Base-by-base conservation (phyloP, 306 rosid genomes). In the Arachis hypogaea region DNA sequence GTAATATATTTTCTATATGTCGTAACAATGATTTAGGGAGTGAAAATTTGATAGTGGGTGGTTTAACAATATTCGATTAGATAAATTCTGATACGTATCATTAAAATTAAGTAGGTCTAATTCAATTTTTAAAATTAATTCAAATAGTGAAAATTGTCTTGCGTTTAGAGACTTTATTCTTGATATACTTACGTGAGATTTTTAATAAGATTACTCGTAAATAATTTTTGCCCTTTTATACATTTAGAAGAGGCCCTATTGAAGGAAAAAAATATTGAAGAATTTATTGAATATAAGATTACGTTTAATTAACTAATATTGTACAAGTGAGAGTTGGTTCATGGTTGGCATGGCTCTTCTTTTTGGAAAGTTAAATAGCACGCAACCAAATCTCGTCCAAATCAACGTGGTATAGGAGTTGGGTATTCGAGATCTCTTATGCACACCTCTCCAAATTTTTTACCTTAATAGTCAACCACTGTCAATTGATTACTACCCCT, bases 311-410 rank as follows among this genome's bases (percentile, higher is more conserved):
- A 70, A 12, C 52, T 14, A 75, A 41, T 72, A 64, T 30, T 63
- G 9, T 76, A 60, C 40, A 70, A 49, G 70, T 46, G 68, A 83
- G 82, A 83, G 86, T 81, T 77, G 92, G 82, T 80, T 78, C 82
- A 59, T 81, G 87, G 91, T 83, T 82, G 92, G 86, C 88, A 81
- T 84, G 89, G 87, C 87, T 82, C 88, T 77, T 10, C 91, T 84
- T 85, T 89, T 81, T 78, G 85, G 71, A 92, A 89, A 86, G 85
- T 78, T 75, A 81, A 82, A 82, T 36, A 80, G 80, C 64, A 87
- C 81, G 64, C 84, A 70, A 85, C 69, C 88, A 80, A 89, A 89
- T 86, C 90, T 78, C 83, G 71, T 88, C 82, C 89, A 86, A 77
- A 82, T 85, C 88, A 86, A 82, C 78, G 81, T 79, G 91, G 86